These are phyloP conservation scores for Striga asiatica DNA, from an alignment of 257 asterid species.

Conservation along the genomic window DNA sequence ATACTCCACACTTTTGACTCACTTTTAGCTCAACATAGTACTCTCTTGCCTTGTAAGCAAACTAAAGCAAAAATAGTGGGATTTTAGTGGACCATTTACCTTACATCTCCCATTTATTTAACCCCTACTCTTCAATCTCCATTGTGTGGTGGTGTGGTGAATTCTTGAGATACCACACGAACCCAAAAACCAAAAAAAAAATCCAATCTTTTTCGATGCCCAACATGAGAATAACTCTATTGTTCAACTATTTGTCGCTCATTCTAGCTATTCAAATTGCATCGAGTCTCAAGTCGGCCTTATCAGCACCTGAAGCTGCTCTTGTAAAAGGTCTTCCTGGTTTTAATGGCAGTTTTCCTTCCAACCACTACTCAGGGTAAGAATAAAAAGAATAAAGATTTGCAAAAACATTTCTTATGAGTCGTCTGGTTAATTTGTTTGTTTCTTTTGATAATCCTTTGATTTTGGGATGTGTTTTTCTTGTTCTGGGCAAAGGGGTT, in stretches of 20 bases:
- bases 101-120: not conserved
- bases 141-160: not conserved
- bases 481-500: conserved; percentile 7
- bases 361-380: conserved; percentile 92
- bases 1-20: conserved; percentile 1
- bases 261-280: conserved; percentile 14
- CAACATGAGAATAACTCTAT: conserved; percentile 17
- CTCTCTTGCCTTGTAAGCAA: conserved; percentile 22
- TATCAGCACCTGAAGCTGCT: conserved; percentile 60
- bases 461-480: conserved; percentile 7
- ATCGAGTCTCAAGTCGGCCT: conserved; percentile 11
- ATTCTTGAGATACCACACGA: conserved; percentile 10
- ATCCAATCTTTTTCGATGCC: no score
- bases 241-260: conserved; percentile 3
- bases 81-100: not conserved
- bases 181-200: no score
- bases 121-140: not conserved
- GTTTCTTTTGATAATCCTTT: not conserved
- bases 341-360: conserved; percentile 54
- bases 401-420: no score
- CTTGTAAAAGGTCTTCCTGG: conserved; percentile 61
- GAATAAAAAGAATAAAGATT: no score
- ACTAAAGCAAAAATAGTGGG: no score
- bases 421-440: not conserved
- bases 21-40: not conserved